phyloP scores from a whole-genome alignment of 768 basidiomycete genomes.

The Rhodosporidiobolus sp. region DNA sequence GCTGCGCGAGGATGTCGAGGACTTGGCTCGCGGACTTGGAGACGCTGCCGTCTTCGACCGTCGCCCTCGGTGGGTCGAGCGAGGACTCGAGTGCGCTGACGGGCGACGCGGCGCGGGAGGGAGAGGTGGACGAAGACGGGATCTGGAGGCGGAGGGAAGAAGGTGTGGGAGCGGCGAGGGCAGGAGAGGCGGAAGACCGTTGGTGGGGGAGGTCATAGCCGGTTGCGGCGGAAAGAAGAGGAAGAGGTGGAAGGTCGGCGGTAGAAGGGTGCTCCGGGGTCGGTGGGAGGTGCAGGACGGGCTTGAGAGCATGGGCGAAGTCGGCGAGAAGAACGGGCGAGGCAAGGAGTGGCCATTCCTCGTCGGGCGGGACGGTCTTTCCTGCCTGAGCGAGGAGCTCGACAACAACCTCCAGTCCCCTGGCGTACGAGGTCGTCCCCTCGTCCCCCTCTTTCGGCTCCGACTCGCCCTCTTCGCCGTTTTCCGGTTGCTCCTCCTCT shows the following conservation, averaged over 20 bases:
- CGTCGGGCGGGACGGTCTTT: background rate
- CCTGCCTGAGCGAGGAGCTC: conserved; percentile 3
- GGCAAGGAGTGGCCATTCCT: background rate
- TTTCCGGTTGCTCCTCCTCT: too few species aligned
- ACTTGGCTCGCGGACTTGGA: background rate
- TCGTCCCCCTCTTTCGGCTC: background rate
- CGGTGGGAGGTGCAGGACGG: background rate
- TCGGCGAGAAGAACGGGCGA: background rate
- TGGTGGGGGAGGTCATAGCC: background rate
- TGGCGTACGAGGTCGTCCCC: background rate
- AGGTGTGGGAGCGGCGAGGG: background rate
- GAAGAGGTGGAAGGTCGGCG: background rate
- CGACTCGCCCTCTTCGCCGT: background rate
- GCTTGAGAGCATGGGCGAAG: background rate
- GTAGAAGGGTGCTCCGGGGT: background rate
- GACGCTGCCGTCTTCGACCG: background rate
- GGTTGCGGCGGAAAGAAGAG: background rate
- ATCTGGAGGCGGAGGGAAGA: background rate
- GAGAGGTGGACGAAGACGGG: background rate
- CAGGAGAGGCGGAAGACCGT: too few species aligned
- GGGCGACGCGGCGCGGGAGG: background rate
- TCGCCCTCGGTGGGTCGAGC: too few species aligned
- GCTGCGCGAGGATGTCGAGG: conserved; percentile 10
- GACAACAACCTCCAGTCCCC: background rate
- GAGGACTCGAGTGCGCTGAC: background rate